Evolutionary conservation across 2,329 filamentous ascomycete species (phyloP), one percentile per base, ranked within the genome.

Genomic region (Aspergillus sp.): DNA sequence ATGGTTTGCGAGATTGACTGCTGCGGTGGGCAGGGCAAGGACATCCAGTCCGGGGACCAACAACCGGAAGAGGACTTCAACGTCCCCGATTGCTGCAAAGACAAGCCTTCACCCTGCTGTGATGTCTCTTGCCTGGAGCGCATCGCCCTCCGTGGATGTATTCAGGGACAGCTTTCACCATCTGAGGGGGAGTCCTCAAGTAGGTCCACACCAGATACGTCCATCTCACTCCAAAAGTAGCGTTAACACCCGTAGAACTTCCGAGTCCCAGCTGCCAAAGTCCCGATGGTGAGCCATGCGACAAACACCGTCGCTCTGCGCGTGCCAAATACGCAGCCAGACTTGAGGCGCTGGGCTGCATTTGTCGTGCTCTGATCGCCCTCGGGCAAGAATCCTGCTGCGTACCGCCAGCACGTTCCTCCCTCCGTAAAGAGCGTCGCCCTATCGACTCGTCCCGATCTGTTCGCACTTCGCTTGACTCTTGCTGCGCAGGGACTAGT

Each of bases 311-410:
- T 1, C 63, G 59, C 10, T 68, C 68, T 5, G 63, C 71, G 2
- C 70, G 65, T 23, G 63, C 71, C 20, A 69, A 63, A 20, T 82
- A 81, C 49, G 71, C 67, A 1, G 69, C 70, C 2, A 76, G 60
- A 13, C 72, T 83, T 1, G 63, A 75, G 42, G 75, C 78, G 4
- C 64, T 83, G 1, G 80, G 80, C 3, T 83, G 80, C 61, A 78
- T 83, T 55, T 83, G 81, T 53, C 75, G 79, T 16, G 73, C 78
- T 17, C 72, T 83, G 14, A 54, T 82, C 23, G 75, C 79, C 7
- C 69, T 81, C 16, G 79, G 80, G 0, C 71, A 79, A 50, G 78
- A 82, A 56, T 73, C 79, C 0, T 82, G 80, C 67, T 83, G 80
- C 50, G 59, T 64, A 19, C 59, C 63, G 19, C 63, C 54, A 13